These are phyloP conservation scores for Brassica nigra DNA, from an alignment of 345 rosid genomes.

Conservation along the genomic window DNA sequence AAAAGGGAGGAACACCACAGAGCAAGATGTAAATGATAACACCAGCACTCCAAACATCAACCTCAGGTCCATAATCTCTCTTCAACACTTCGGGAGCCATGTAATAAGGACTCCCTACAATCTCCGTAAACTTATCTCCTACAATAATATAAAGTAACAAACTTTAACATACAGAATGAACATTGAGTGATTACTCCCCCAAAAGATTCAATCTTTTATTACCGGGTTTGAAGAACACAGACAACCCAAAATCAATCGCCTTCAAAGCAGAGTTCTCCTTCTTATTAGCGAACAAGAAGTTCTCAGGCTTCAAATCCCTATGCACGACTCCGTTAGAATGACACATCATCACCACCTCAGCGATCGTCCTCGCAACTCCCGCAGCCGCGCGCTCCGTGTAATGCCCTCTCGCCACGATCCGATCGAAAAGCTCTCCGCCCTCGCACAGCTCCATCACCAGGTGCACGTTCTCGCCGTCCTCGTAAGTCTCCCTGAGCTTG, in stretches of 20 bases:
- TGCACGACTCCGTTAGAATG: conserved; percentile 92
- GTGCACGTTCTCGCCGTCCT: conserved; percentile 87
- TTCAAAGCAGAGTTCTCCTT: conserved; percentile 81
- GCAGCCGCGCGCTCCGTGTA: conserved; percentile 96
- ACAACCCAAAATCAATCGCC: conserved; percentile 92
- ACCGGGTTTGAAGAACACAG: conserved; percentile 92
- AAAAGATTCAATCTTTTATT: conserved; percentile 28
- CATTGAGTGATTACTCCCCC: neutral
- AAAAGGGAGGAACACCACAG: conserved; percentile 95
- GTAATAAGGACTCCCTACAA: conserved; percentile 96
- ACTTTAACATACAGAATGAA: neutral
- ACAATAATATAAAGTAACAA: conserved; percentile 7
- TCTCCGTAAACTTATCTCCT: conserved; percentile 84
- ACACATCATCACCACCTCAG: conserved; percentile 92
- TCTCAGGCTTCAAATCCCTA: conserved; percentile 95
- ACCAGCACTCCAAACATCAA: conserved; percentile 96
- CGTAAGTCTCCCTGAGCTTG: conserved; percentile 87
- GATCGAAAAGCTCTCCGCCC: conserved; percentile 93
- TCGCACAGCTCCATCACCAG: conserved; percentile 96
- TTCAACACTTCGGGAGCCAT: conserved; percentile 96
- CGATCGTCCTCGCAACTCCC: conserved; percentile 68
- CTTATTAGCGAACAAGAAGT: conserved; percentile 85
- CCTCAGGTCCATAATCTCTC: conserved; percentile 87
- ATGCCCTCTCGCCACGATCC: conserved; percentile 96
- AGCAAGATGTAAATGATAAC: conserved; percentile 83